Percentiles rank a stretch among this genome's conserved stretches.
These are phyloP conservation scores for Hymenotorrendiella dingleyae DNA, from an alignment of 2,329 filamentous ascomycete genomes.

Conservation along the genomic window DNA sequence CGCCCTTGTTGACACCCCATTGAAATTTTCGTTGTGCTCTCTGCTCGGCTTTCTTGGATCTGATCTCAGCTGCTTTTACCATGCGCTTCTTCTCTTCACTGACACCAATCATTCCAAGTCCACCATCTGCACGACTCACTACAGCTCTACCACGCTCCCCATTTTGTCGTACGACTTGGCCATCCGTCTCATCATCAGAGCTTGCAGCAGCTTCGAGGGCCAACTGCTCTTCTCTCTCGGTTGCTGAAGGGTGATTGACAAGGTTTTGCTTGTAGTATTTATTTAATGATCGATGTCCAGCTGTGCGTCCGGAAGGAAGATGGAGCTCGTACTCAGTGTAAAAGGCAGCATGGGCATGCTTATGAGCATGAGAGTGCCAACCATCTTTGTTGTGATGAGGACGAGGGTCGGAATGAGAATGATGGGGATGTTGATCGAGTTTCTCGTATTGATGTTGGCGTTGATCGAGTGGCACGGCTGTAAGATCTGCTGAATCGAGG, in stretches of 20 bases:
- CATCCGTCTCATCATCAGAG: slow-evolving; percentile 37
- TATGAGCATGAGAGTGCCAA: slow-evolving; percentile 78
- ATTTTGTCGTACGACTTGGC: slow-evolving; percentile 34
- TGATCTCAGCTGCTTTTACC: slow-evolving; percentile 60
- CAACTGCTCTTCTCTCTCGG: slow-evolving; percentile 66
- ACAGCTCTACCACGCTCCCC: slow-evolving; percentile 47
- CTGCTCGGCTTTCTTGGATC: slow-evolving; percentile 60
- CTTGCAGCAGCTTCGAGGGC: slow-evolving; percentile 50
- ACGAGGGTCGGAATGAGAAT: slow-evolving; percentile 64
- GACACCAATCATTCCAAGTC: slow-evolving; percentile 70
- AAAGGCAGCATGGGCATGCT: slow-evolving; percentile 67
- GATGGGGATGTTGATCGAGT: slow-evolving; percentile 67
- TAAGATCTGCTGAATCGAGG: slow-evolving; percentile 77
- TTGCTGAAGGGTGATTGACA: slow-evolving; percentile 70
- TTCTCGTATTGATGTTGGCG: slow-evolving; percentile 66
- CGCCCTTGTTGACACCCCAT: slow-evolving; percentile 64
- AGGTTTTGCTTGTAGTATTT: slow-evolving; percentile 93
- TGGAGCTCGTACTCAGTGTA: slow-evolving; percentile 93
- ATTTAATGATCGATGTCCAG: slow-evolving; percentile 82
- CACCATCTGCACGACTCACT: slow-evolving; percentile 65
- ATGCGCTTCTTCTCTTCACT: slow-evolving; percentile 69
- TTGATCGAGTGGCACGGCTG: slow-evolving; percentile 69
- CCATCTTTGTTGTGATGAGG: slow-evolving; percentile 70
- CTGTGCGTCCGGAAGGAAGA: slow-evolving; percentile 80
- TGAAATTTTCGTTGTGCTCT: slow-evolving; percentile 57